Base-by-base conservation (phyloP, 202 grass and related monocot genomes). In the Alloteropsis angusta region DNA sequence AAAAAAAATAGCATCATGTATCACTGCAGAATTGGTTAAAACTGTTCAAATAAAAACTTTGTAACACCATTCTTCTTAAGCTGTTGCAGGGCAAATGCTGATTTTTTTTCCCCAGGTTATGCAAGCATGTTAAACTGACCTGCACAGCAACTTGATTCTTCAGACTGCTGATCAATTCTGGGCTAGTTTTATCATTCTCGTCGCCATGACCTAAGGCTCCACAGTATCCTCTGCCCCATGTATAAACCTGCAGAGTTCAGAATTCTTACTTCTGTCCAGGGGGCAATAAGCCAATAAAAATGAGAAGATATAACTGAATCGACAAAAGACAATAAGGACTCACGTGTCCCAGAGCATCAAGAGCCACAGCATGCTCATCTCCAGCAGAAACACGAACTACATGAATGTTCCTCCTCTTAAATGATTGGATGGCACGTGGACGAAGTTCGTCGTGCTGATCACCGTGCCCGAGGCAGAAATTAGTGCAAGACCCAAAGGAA, bases 141-240 rank as follows among this genome's bases (percentile, higher is more conserved):
- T 99, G 96, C 7, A 96, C 88, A 71, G 82, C 90, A 88, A 96
- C 87, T 89, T 96, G 82, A 30, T 81, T 82, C 79, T 88, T 96
- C 76, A 99, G 69, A 85, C 79, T 91, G 54, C 58, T 34, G 59
- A 99, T 72, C 79, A 89, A 68, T 67, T 95, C 96, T 80, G 92
- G 96, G 72, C 75, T 87, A 76, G 92, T 99, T 88, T 94, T 99
- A 78, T 99, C 96, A 75, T 90, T 99, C 79, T 99, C 96, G 68
- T 99, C 96, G 57, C 96, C 96, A 77, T 99, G 96, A 44, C 96
- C 96, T 60, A 99, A 74, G 71, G 96, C 96, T 79, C 96, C 96
- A 91, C 96, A 99, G 83, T 99, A 99, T 56, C 96, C 96, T 89
- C 88, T 86, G 54, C 96, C 96, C 96, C 96, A 99, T 74, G 96